Conservation (phyloP, 164 flowering plant genomes). For the Liquidambar formosana region DNA sequence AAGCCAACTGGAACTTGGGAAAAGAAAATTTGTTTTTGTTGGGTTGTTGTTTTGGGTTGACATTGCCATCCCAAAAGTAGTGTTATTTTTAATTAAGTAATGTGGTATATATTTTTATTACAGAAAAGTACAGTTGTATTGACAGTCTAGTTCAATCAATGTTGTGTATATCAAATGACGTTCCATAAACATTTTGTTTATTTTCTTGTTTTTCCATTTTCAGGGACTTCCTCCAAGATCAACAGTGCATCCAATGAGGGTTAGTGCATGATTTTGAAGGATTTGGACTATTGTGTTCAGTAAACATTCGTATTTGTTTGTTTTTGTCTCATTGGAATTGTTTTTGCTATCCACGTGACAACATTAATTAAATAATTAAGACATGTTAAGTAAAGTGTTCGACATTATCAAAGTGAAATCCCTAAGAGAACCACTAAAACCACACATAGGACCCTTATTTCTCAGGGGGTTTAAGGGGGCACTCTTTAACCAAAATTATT, state of each 20-base stretch:
- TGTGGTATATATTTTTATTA: not conserved
- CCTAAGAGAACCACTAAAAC: no score
- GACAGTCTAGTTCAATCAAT: no score
- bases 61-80: not conserved
- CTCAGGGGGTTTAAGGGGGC: no score
- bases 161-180: not conserved
- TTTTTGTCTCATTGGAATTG: not conserved
- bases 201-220: conserved; percentile 16
- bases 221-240: conserved; percentile 99
- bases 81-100: not conserved
- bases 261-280: conserved; percentile 45
- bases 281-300: not conserved
- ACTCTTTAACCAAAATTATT: no score
- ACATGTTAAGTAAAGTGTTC: not conserved
- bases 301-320: not conserved
- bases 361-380: not conserved
- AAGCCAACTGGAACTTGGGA: not conserved
- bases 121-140: not conserved
- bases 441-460: no score
- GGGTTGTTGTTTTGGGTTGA: not conserved
- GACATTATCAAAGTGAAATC: not conserved
- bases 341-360: not conserved
- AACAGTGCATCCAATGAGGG: conserved; percentile 98
- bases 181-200: not conserved
- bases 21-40: not conserved